These are phyloP conservation scores for Moelleriella libera DNA, from an alignment of 2,329 filamentous ascomycete genomes.

Conservation along the genomic window DNA sequence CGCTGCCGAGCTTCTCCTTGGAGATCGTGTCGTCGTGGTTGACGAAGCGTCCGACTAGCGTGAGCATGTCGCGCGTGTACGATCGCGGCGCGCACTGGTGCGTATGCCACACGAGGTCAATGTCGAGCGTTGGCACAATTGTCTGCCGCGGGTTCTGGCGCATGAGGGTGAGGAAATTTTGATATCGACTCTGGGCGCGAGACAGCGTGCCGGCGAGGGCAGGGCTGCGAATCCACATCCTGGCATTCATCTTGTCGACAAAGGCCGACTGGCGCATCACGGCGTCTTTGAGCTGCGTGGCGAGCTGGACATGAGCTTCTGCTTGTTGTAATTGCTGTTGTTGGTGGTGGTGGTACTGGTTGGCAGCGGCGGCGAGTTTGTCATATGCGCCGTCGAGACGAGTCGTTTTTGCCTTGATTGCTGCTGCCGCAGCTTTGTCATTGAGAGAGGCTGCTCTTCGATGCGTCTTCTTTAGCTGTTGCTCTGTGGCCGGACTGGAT, in stretches of 20 bases:
- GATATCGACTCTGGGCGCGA: slow-evolving; percentile 21
- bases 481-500: no score
- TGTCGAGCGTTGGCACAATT: slow-evolving; percentile 25
- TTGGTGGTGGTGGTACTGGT: slow-evolving; percentile 2
- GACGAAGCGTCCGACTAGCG: slow-evolving; percentile 12
- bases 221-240: slow-evolving; percentile 24
- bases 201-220: slow-evolving; percentile 17
- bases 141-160: slow-evolving; percentile 12
- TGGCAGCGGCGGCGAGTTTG: slow-evolving; percentile 25
- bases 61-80: slow-evolving; percentile 12
- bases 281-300: slow-evolving; percentile 12
- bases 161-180: slow-evolving; percentile 20
- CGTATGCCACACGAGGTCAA: slow-evolving; percentile 29
- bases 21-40: slow-evolving; percentile 25
- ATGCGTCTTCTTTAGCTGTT: no score
- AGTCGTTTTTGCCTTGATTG: no score
- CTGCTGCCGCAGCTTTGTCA: no score
- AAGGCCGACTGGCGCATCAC: slow-evolving; percentile 23
- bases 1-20: slow-evolving; percentile 10
- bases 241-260: slow-evolving; percentile 23
- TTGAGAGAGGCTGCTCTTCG: no score
- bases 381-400: no score
- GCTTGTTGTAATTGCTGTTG: slow-evolving; percentile 29
- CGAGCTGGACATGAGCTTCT: slow-evolving; percentile 12
- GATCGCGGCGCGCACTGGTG: slow-evolving; percentile 19